These are phyloP conservation scores for Moesziomyces sp. DNA, from an alignment of 1,284 basidiomycete species.

Conservation along the genomic window DNA sequence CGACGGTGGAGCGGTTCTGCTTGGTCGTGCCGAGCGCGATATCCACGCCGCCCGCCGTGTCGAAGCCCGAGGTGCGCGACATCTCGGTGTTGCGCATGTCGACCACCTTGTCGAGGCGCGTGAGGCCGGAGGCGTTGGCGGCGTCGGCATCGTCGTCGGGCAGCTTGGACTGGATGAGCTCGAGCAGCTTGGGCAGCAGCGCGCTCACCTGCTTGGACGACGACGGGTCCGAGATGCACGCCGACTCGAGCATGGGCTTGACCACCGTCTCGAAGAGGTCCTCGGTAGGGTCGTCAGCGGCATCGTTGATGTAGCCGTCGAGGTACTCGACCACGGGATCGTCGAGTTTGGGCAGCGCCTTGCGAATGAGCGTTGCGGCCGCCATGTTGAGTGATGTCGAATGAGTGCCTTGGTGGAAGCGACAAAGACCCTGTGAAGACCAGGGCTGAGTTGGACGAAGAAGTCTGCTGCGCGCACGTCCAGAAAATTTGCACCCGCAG, in stretches of 20 bases:
- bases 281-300: conserved; percentile 71
- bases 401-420: background rate
- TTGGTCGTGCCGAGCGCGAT: conserved; percentile 94
- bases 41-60: conserved; percentile 69
- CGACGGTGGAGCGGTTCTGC: conserved; percentile 94
- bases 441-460: background rate
- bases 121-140: conserved; percentile 68
- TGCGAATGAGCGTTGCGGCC: conserved; percentile 78
- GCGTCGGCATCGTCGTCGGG: conserved; percentile 61
- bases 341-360: conserved; percentile 85
- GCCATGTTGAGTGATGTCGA: conserved; percentile 66
- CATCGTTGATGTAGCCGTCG: conserved; percentile 89
- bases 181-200: conserved; percentile 52
- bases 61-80: conserved; percentile 65
- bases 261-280: conserved; percentile 58
- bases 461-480: background rate
- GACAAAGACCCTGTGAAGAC: background rate
- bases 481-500: background rate
- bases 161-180: conserved; percentile 57
- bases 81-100: conserved; percentile 83
- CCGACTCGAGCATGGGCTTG: conserved; percentile 65
- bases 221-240: conserved; percentile 55
- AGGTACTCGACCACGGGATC: conserved; percentile 93
- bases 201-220: conserved; percentile 41
- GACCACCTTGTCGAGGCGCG: conserved; percentile 85